Conservation (phyloP, 2,329 filamentous ascomycete species). For the Pseudogymnoascus sp. region DNA sequence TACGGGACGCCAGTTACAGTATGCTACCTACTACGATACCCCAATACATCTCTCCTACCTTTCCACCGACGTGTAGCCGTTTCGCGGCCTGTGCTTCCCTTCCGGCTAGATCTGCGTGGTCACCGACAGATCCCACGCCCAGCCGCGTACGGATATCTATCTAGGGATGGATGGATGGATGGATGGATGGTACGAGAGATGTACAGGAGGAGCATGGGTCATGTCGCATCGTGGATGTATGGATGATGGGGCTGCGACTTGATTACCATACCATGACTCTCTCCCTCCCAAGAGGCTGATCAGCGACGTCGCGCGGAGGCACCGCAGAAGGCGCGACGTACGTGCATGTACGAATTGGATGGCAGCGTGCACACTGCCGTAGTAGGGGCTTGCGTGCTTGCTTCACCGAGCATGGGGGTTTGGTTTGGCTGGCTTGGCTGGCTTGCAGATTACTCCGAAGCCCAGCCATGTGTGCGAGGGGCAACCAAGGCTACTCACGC, state of each 20-base stretch:
- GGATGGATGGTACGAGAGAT: not conserved
- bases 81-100: not conserved
- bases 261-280: not conserved
- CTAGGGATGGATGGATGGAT: too few relatives aligned
- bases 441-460: not conserved
- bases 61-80: not conserved
- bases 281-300: not conserved
- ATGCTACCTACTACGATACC: too few relatives aligned
- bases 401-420: not conserved
- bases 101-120: slow-evolving; percentile 5
- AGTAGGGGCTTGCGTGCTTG: not conserved
- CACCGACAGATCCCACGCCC: not conserved
- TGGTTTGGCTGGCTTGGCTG: too few relatives aligned
- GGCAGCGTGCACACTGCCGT: not conserved
- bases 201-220: not conserved
- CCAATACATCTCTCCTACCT: not conserved
- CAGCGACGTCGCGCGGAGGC: not conserved
- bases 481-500: not conserved
- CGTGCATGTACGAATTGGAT: not conserved
- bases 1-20: too few relatives aligned
- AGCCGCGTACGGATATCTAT: not conserved
- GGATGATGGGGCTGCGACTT: not conserved
- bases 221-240: not conserved
- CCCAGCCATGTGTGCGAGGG: not conserved
- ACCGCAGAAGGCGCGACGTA: not conserved